A percentile compares a stretch with the other conserved stretches of the same genome.
These are phyloP conservation scores for Colletotrichum cereale DNA, from an alignment of 2,329 filamentous ascomycete genomes.

Conservation along the genomic window DNA sequence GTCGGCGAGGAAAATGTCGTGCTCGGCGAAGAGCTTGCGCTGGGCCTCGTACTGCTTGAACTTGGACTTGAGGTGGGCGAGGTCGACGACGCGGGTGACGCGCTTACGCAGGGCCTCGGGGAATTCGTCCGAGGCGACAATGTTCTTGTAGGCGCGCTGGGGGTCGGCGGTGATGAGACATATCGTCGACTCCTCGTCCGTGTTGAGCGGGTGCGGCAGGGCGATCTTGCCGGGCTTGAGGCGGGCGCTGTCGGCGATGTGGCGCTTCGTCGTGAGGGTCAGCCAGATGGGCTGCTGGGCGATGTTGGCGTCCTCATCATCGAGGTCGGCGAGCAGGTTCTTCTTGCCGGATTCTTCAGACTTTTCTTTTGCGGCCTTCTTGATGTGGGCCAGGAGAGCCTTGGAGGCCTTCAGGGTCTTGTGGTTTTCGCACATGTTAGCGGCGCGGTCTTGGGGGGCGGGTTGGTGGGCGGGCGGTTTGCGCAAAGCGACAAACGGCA, in stretches of 20 bases:
- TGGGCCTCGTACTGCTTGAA: slow-evolving; percentile 90
- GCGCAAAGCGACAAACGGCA: background rate
- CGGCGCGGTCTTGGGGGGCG: background rate
- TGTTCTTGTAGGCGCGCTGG: slow-evolving; percentile 91
- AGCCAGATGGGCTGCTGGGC: slow-evolving; percentile 71
- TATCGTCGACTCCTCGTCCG: slow-evolving; percentile 75
- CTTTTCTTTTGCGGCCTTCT: slow-evolving; percentile 63
- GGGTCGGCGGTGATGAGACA: slow-evolving; percentile 87
- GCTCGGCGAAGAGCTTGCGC: slow-evolving; percentile 84
- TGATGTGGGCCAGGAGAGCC: slow-evolving; percentile 72
- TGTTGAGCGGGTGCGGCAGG: slow-evolving; percentile 82
- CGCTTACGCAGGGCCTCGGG: slow-evolving; percentile 74
- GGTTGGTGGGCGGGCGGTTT: background rate
- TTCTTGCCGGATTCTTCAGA: slow-evolving; percentile 59
- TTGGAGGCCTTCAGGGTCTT: slow-evolving; percentile 75
- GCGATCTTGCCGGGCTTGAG: slow-evolving; percentile 87
- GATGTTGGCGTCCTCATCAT: slow-evolving; percentile 56
- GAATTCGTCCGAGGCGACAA: slow-evolving; percentile 78
- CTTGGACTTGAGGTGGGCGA: slow-evolving; percentile 83
- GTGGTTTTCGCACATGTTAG: slow-evolving; percentile 33
- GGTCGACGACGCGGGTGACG: slow-evolving; percentile 82
- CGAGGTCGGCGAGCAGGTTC: slow-evolving; percentile 64
- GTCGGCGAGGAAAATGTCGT: slow-evolving; percentile 95
- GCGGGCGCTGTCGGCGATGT: slow-evolving; percentile 78
- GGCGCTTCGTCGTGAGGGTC: slow-evolving; percentile 73